Evolutionary conservation across 768 basidiomycete genomes (phyloP).

Genomic region (Strobilomyces echinocephalus): DNA sequence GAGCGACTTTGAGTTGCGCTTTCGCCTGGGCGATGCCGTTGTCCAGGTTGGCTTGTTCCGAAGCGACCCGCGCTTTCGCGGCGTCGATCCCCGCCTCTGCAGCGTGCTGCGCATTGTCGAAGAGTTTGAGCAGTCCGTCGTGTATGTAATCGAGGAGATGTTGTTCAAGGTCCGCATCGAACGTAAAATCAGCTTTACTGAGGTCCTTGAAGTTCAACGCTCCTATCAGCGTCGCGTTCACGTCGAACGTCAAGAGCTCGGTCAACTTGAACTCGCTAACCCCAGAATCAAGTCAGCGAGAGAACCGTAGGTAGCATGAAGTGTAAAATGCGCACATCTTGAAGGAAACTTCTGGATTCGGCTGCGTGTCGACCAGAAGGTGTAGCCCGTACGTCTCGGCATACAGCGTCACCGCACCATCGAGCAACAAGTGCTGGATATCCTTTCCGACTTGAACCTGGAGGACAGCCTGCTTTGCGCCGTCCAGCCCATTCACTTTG

Average conservation of each 20-base stretch:
- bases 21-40: background rate
- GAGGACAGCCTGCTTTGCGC: background rate
- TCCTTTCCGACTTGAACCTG: conserved; percentile 5
- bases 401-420: conserved; percentile 4
- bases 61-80: background rate
- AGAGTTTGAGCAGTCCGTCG: background rate
- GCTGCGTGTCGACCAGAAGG: conserved; percentile 4
- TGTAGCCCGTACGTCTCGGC: background rate
- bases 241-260: conserved; percentile 1
- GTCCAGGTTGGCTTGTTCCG: background rate
- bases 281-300: background rate
- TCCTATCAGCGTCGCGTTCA: conserved; percentile 9
- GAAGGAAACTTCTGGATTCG: conserved; percentile 3
- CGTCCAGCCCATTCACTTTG: background rate
- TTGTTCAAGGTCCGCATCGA: conserved; percentile 5
- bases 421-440: conserved; percentile 2
- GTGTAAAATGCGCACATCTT: background rate
- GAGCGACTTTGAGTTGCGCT: background rate
- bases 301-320: too few relatives aligned
- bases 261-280: conserved; percentile 6
- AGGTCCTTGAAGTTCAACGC: conserved; percentile 4
- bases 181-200: conserved; percentile 1
- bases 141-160: conserved; percentile 8
- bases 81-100: conserved; percentile 1
- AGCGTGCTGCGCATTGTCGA: background rate